Conservation (phyloP, 768 basidiomycete genomes). For the Pleurotus tuber-regium region DNA sequence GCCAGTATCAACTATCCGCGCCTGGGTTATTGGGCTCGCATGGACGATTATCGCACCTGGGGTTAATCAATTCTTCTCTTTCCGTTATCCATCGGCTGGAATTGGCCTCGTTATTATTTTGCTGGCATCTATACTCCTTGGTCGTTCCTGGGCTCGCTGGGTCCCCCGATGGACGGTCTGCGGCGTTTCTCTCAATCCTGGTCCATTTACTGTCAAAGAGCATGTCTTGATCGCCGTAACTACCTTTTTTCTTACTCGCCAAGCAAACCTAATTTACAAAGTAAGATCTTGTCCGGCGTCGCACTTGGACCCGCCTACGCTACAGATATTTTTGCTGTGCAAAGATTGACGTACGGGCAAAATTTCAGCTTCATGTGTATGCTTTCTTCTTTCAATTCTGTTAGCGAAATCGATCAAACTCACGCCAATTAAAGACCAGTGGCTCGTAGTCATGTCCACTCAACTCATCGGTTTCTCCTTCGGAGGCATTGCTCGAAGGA, state of each 20-base stretch:
- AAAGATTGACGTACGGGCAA: slow-evolving; percentile 63
- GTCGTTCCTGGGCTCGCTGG: slow-evolving; percentile 49
- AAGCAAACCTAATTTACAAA: not conserved
- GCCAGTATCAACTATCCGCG: slow-evolving; percentile 48
- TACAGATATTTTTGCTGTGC: slow-evolving; percentile 68
- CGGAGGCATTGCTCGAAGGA: slow-evolving; percentile 67
- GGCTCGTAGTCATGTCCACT: slow-evolving; percentile 67
- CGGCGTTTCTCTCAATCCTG: slow-evolving; percentile 66
- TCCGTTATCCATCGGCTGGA: slow-evolving; percentile 41
- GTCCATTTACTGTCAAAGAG: slow-evolving; percentile 75
- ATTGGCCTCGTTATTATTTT: slow-evolving; percentile 58
- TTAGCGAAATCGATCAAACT: too few relatives aligned
- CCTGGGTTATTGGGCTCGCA: slow-evolving; percentile 50
- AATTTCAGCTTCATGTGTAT: slow-evolving; percentile 55
- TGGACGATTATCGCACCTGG: slow-evolving; percentile 57
- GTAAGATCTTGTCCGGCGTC: slow-evolving; percentile 39
- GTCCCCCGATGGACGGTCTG: slow-evolving; percentile 56
- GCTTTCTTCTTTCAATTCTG: too few relatives aligned
- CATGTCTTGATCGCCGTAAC: slow-evolving; percentile 60
- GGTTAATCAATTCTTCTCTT: slow-evolving; percentile 53
- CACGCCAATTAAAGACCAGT: slow-evolving; percentile 47
- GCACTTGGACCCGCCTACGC: slow-evolving; percentile 63
- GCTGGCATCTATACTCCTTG: slow-evolving; percentile 67
- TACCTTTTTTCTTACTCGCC: not conserved
- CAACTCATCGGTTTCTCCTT: slow-evolving; percentile 76